These are phyloP conservation scores for Mycena epipterygia DNA, from an alignment of 768 basidiomycete species.

Conservation along the genomic window DNA sequence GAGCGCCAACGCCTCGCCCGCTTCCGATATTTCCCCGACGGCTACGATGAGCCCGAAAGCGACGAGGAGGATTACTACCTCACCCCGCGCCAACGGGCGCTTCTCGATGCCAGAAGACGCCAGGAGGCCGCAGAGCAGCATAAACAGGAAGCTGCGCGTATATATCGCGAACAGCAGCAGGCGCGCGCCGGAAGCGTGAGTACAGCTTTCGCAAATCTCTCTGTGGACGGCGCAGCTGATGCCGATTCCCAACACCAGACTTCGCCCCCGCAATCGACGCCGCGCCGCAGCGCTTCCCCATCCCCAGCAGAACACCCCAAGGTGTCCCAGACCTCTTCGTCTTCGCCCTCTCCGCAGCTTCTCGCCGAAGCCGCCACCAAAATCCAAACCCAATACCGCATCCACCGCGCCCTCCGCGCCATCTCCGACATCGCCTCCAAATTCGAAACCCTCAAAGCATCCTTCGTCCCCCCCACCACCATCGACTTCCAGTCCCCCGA, in stretches of 20 bases:
- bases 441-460: constrained; percentile 58
- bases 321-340: constrained; percentile 10
- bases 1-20: constrained; percentile 53
- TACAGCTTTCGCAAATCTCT: constrained; percentile 5
- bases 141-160: constrained; percentile 36
- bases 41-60: constrained; percentile 49
- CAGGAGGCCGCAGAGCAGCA: constrained; percentile 46
- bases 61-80: constrained; percentile 41
- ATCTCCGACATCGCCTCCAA: constrained; percentile 56
- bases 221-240: constrained; percentile 11
- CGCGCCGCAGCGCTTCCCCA: constrained; percentile 31
- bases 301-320: constrained; percentile 18
- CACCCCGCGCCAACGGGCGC: constrained; percentile 47
- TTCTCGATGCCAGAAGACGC: constrained; percentile 48
- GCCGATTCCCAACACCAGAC: constrained; percentile 4
- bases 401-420: constrained; percentile 54
- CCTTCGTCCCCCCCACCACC: constrained; percentile 58
- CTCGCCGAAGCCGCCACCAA: constrained; percentile 58
- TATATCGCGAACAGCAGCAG: constrained; percentile 33
- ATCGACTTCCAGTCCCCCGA: constrained; percentile 62
- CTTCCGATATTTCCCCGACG: constrained; percentile 57
- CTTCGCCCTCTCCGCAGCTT: constrained; percentile 44
- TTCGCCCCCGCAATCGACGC: constrained; percentile 11
- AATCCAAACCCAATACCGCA: constrained; percentile 64
- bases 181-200: constrained; percentile 14